phyloP scores from a whole-genome alignment of 441 rosid genomes.

The Theobroma grandiflorum region DNA sequence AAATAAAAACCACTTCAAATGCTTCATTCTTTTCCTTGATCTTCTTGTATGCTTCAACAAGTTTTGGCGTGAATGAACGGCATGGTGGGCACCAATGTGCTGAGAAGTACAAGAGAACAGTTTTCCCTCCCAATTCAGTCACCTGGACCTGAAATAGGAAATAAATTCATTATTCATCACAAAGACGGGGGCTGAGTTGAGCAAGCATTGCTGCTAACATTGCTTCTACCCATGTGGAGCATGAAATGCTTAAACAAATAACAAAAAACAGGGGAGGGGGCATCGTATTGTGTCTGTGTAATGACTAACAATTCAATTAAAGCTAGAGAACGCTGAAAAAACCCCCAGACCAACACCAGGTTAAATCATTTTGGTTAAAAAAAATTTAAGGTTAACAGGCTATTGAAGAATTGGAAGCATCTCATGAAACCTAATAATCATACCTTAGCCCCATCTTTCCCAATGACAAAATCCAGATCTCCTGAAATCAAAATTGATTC shows the following conservation, averaged over 20 bases:
- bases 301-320: not conserved
- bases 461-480: constrained; percentile 65
- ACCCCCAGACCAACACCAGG: not conserved
- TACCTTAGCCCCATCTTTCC: constrained; percentile 73
- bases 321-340: not conserved
- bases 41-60: constrained; percentile 60
- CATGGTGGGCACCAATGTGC: constrained; percentile 92
- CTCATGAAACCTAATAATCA: constrained; percentile 3
- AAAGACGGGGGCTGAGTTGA: not conserved
- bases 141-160: constrained; percentile 59
- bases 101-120: constrained; percentile 76
- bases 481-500: constrained; percentile 69
- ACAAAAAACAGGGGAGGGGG: not conserved
- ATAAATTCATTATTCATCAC: constrained; percentile 4
- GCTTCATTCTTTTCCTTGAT: constrained; percentile 66
- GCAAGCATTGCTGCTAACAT: not conserved
- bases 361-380: not conserved
- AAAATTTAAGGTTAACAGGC: not conserved
- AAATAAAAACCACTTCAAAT: constrained; percentile 77
- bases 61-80: constrained; percentile 72
- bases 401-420: constrained; percentile 1
- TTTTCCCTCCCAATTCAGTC: constrained; percentile 71
- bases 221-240: not conserved
- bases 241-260: not conserved
- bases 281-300: not conserved